A percentile compares a stretch with the other conserved stretches of the same genome.
Conservation (phyloP, 371 early-diverging fungal genomes). For the Rhizopus sp. region DNA sequence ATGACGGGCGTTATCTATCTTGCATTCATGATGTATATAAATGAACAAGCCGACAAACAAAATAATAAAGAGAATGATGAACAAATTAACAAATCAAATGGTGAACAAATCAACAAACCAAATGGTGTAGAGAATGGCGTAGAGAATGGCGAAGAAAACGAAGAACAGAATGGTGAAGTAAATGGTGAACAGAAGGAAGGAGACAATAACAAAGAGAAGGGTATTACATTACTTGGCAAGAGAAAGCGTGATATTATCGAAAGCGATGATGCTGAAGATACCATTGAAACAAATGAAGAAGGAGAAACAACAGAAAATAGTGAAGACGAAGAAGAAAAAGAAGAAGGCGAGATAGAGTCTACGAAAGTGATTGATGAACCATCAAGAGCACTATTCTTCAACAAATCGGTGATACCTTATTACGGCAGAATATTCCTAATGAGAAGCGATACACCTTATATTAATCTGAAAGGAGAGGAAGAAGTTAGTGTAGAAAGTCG, state of each 20-base stretch:
- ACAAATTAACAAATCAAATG: background rate
- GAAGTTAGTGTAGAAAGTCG: background rate
- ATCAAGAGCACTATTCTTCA: slow-evolving; percentile 17
- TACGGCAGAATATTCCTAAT: slow-evolving; percentile 54
- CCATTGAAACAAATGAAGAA: background rate
- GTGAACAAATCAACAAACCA: background rate
- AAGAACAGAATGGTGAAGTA: background rate
- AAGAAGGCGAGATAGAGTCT: slow-evolving; percentile 4
- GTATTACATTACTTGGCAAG: background rate
- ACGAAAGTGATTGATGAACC: slow-evolving; percentile 23
- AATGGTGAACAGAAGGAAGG: background rate
- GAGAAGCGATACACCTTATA: slow-evolving; percentile 48
- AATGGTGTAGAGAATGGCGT: background rate
- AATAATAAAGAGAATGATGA: slow-evolving; percentile 24
- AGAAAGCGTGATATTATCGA: slow-evolving; percentile 12
- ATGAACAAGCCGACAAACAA: slow-evolving; percentile 17
- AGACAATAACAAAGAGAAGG: background rate
- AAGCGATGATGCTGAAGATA: background rate
- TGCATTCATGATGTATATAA: slow-evolving; percentile 52
- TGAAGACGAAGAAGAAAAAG: slow-evolving; percentile 11
- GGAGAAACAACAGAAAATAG: slow-evolving; percentile 3
- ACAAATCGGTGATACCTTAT: slow-evolving; percentile 24
- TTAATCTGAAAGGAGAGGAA: slow-evolving; percentile 51
- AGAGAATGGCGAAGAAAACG: background rate
- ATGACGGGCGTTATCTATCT: slow-evolving; percentile 80